Evolutionary conservation across 2,329 filamentous ascomycete genomes (phyloP).

Genomic region (Aureobasidium pullulans): DNA sequence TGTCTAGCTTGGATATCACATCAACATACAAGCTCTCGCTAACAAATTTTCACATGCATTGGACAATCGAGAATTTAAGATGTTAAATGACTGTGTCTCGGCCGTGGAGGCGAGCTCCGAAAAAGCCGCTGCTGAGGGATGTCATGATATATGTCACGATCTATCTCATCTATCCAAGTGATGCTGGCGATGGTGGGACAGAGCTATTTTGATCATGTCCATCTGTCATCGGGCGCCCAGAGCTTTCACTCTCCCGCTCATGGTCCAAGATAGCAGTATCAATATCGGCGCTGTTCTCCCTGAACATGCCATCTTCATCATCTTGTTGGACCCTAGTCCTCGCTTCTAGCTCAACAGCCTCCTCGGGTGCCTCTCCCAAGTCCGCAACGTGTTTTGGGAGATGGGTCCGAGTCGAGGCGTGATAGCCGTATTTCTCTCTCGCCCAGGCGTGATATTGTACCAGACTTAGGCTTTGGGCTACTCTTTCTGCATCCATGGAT

Average conservation of each 20-base stretch:
- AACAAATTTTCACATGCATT: too few relatives aligned
- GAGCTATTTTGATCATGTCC: background rate
- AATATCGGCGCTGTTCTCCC: background rate
- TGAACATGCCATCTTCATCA: background rate
- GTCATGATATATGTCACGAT: too few relatives aligned
- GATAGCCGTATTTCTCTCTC: background rate
- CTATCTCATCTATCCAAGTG: background rate
- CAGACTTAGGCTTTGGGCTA: background rate
- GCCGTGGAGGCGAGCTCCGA: too few relatives aligned
- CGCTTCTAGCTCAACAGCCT: background rate
- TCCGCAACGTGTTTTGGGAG: background rate
- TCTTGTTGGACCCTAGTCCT: background rate
- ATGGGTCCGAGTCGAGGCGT: background rate
- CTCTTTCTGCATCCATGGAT: background rate
- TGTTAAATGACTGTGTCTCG: too few relatives aligned
- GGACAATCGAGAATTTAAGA: too few relatives aligned
- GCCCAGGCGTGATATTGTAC: background rate
- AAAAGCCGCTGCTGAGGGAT: too few relatives aligned
- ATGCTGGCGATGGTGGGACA: background rate
- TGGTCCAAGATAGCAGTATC: background rate
- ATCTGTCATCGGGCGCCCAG: background rate
- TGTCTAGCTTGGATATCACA: too few relatives aligned
- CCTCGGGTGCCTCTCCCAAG: background rate
- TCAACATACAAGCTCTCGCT: too few relatives aligned
- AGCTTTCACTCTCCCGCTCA: background rate